A percentile compares a stretch with the other conserved stretches of the same genome.
Conservation (phyloP, 2,329 filamentous ascomycete species). For the Aphanoascus verrucosus region DNA sequence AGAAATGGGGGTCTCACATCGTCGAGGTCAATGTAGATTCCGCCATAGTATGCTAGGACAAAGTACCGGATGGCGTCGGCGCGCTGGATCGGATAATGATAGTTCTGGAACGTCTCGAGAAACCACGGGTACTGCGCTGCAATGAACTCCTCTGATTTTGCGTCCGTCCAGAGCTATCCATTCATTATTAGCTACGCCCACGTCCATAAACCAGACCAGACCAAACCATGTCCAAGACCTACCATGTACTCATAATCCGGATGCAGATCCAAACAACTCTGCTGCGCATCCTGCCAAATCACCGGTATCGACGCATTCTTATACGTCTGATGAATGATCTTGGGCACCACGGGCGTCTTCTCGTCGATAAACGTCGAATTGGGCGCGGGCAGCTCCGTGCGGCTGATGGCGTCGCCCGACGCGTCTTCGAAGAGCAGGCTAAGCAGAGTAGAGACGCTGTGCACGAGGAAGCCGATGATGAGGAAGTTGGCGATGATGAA, state of each 20-base stretch:
- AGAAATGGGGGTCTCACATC: conserved; percentile 39
- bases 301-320: conserved; percentile 57
- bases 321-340: conserved; percentile 70
- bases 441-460: conserved; percentile 60
- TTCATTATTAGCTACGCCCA: background rate
- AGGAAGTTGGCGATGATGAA: conserved; percentile 56
- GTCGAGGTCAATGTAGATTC: conserved; percentile 72
- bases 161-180: conserved; percentile 64
- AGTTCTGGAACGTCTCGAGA: conserved; percentile 60
- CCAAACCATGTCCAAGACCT: too few relatives aligned
- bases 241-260: conserved; percentile 65
- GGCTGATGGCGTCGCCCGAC: conserved; percentile 54
- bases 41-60: conserved; percentile 63
- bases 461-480: conserved; percentile 53
- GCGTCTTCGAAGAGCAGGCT: conserved; percentile 59
- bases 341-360: conserved; percentile 55
- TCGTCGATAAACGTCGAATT: conserved; percentile 50
- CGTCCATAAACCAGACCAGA: background rate
- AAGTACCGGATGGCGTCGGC: conserved; percentile 74
- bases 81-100: conserved; percentile 64
- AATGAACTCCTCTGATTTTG: conserved; percentile 59
- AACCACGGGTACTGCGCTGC: conserved; percentile 67
- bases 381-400: conserved; percentile 54
- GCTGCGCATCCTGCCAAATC: conserved; percentile 55
- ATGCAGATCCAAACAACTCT: conserved; percentile 57